Evolutionary conservation across 2,329 filamentous ascomycete genomes (phyloP).

Genomic region (Trichocomaceae sp.): DNA sequence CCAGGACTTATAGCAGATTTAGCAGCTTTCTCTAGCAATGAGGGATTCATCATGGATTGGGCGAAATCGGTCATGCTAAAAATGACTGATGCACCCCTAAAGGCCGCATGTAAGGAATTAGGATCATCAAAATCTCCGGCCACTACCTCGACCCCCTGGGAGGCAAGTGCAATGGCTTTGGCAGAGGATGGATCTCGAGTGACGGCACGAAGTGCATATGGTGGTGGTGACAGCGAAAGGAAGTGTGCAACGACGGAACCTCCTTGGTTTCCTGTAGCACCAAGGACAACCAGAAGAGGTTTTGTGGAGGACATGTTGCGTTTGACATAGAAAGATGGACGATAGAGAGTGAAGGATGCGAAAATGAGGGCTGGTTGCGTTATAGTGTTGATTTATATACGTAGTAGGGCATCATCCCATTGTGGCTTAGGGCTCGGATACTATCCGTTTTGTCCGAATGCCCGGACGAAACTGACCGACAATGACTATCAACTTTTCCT

Average conservation of each 20-base stretch:
- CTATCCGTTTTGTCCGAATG: too few species aligned
- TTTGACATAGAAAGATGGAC: too few species aligned
- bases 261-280: conserved; percentile 47
- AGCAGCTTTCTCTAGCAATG: conserved; percentile 21
- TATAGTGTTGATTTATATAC: too few species aligned
- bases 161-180: conserved; percentile 17
- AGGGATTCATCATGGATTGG: not conserved
- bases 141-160: conserved; percentile 25
- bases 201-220: conserved; percentile 27
- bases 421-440: too few species aligned
- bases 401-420: too few species aligned
- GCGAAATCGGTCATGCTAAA: conserved; percentile 50
- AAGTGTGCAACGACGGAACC: not conserved
- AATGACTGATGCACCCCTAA: conserved; percentile 43
- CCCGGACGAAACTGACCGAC: too few species aligned
- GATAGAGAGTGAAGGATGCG: too few species aligned
- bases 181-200: conserved; percentile 25
- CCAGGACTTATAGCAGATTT: not conserved
- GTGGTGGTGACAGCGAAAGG: not conserved
- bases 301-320: not conserved
- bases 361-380: too few species aligned
- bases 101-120: conserved; percentile 23
- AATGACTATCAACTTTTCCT: too few species aligned
- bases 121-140: conserved; percentile 24
- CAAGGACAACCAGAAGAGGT: conserved; percentile 46